Percentiles rank a stretch among this genome's conserved stretches.
Conservation (phyloP, 2,329 filamentous ascomycete species). For the Colletotrichum tabaci region DNA sequence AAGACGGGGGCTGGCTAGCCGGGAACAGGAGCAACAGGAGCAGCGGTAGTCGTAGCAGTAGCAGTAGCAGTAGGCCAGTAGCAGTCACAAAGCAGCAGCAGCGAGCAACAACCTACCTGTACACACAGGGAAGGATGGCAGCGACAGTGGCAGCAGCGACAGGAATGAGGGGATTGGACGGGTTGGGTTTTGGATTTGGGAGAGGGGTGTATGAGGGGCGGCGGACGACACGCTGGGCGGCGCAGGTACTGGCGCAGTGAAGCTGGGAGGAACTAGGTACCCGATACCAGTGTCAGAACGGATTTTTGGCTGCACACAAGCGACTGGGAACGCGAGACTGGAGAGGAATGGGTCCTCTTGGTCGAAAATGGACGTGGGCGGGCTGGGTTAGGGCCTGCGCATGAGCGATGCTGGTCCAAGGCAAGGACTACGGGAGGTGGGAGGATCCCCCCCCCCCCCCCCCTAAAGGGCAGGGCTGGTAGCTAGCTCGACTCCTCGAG, state of each 20-base stretch:
- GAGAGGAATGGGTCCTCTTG: slow-evolving; percentile 21
- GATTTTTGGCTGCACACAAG: slow-evolving; percentile 20
- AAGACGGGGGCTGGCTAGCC: not conserved
- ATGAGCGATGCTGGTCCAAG: slow-evolving; percentile 26
- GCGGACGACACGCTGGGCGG: not conserved
- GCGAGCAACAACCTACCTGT: no score
- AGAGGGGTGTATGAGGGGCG: not conserved
- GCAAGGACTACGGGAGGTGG: slow-evolving; percentile 30
- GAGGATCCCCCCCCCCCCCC: slow-evolving; percentile 5
- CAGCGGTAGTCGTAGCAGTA: not conserved
- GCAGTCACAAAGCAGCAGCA: no score
- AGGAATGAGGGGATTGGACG: slow-evolving; percentile 26
- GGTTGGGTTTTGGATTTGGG: slow-evolving; percentile 14
- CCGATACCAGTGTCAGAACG: not conserved
- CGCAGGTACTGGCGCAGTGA: not conserved
- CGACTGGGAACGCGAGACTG: slow-evolving; percentile 9
- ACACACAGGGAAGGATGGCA: not conserved
- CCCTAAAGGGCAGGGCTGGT: slow-evolving; percentile 9
- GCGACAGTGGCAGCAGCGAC: not conserved
- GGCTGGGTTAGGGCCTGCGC: slow-evolving; percentile 33
- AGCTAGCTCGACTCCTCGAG: slow-evolving; percentile 20
- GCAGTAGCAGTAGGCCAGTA: not conserved
- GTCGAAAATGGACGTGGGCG: slow-evolving; percentile 33
- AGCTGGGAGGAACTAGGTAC: not conserved
- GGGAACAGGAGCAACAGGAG: slow-evolving; percentile 15